Evolutionary conservation across 1,139 yeast genomes (phyloP), one percentile per base, ranked within the genome.

Genomic region (Pichia sp.): DNA sequence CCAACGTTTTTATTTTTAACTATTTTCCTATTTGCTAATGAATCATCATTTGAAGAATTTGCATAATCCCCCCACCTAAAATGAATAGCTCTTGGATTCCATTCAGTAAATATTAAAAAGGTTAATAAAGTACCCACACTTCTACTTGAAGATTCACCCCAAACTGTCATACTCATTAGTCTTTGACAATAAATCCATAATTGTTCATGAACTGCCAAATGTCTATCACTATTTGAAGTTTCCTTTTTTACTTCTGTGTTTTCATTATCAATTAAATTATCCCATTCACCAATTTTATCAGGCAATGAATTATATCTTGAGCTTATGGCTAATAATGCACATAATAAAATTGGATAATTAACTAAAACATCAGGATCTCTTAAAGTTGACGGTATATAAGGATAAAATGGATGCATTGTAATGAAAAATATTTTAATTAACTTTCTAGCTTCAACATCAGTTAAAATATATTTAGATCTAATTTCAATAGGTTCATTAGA

Each of bases 21-120:
- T 3, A 43, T 33, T 42, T 52, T 54, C 34, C 31, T 49, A 46
- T 47, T 54, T 9, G 56, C 56, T 6, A 53, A 44, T 8, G 50
- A 48, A 36, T 63, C 68, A 51, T 65, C 70, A 39, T 65, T 68
- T 3, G 65, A 79, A 46, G 71, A 69, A 60, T 87, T 88, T 3
- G 96, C 96, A 69, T 88, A 89, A 67, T 90, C 97, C 0, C 83
- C 74, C 86, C 91, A 84, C 57, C 90, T 72, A 83, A 90, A 86
- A 67, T 90, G 96, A 56, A 90, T 89, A 7, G 96, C 96, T 51
- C 96, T 73, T 1, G 96, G 96, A 62, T 89, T 89, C 97, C 97
- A 90, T 66, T 90, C 96, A 0, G 96, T 87, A 60, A 90, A 84
- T n/a, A 91, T 70, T 47, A 90, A 70, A 64, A 90, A 88, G 1